Percentiles rank a stretch among this genome's conserved stretches.
Conservation (phyloP, 805 yeast genomes). For the Ogataea pini region DNA sequence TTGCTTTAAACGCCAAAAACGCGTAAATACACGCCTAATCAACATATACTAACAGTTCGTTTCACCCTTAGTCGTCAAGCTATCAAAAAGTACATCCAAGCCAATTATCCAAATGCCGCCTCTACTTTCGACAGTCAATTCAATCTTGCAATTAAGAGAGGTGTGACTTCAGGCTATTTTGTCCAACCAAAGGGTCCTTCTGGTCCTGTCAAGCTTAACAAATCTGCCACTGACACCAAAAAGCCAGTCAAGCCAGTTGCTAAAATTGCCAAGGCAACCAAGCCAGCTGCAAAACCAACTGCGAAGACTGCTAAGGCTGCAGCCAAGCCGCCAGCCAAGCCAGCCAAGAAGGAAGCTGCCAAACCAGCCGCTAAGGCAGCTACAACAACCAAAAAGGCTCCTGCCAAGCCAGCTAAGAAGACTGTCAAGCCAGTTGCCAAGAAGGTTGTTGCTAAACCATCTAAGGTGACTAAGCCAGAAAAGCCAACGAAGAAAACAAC, state of each 20-base stretch:
- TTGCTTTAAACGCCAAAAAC: background rate
- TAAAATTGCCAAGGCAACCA: conserved; percentile 20
- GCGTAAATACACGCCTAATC: background rate
- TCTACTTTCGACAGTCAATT: conserved; percentile 71
- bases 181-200: conserved; percentile 88
- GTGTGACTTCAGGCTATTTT: conserved; percentile 75
- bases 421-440: conserved; percentile 32
- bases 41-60: background rate
- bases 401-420: conserved; percentile 23
- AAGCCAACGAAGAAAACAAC: conserved; percentile 28
- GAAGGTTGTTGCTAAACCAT: conserved; percentile 30
- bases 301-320: conserved; percentile 25
- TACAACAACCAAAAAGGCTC: conserved; percentile 29
- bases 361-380: background rate
- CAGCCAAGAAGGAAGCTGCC: conserved; percentile 30
- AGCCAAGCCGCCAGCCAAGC: conserved; percentile 23
- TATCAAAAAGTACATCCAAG: conserved; percentile 76
- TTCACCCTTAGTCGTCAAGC: conserved; percentile 66
- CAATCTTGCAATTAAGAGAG: conserved; percentile 77
- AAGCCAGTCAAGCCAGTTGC: conserved; percentile 33
- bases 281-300: conserved; percentile 31
- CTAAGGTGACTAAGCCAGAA: conserved; percentile 13
- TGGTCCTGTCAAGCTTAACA: conserved; percentile 74
- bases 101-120: conserved; percentile 59
- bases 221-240: conserved; percentile 35